These are phyloP conservation scores for Spencermartinsiella europaea DNA, from an alignment of 805 yeast genomes.

Conservation along the genomic window DNA sequence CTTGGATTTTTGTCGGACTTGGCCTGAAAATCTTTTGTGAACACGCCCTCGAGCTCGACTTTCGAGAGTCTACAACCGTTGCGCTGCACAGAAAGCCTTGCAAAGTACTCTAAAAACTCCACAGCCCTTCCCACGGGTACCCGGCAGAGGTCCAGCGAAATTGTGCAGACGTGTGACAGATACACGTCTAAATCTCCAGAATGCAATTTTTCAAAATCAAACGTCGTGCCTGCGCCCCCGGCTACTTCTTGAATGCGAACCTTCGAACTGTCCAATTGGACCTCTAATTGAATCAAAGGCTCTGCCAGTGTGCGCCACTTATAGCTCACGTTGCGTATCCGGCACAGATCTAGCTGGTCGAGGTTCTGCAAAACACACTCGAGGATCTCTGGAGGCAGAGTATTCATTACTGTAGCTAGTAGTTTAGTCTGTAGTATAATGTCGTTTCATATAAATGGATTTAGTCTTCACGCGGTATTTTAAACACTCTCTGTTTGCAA, in stretches of 20 bases:
- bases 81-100: no score
- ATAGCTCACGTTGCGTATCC: background rate
- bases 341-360: background rate
- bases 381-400: background rate
- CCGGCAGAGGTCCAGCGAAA: background rate
- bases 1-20: background rate
- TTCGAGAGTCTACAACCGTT: background rate
- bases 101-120: no score
- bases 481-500: no score
- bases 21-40: background rate
- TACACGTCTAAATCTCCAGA: background rate
- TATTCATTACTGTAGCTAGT: background rate
- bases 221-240: background rate
- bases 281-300: background rate
- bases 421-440: conserved; percentile 5
- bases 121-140: background rate
- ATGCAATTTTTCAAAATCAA: background rate
- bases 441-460: no score
- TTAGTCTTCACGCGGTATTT: no score
- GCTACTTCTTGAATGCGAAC: background rate
- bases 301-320: background rate
- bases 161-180: background rate
- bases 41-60: background rate
- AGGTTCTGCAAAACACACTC: background rate
- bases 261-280: background rate